Conservation (phyloP, 1,284 basidiomycete genomes). For the Ustilago curta region DNA sequence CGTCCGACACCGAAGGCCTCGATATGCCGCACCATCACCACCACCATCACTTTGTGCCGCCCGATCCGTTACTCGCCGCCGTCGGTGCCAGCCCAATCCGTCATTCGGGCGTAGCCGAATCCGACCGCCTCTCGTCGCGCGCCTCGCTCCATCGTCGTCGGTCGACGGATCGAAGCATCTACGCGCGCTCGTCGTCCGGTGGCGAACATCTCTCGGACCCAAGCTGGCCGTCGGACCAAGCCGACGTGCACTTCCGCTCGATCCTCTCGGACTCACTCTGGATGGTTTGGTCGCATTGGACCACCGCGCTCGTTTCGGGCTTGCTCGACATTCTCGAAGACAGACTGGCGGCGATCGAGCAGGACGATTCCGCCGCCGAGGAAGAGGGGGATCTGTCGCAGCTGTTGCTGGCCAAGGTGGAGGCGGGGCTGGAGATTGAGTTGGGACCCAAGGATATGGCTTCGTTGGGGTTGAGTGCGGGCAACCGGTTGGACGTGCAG, state of each 20-base stretch:
- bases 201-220: constrained; percentile 11
- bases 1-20: constrained; percentile 24
- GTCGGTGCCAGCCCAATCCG: constrained; percentile 37
- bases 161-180: constrained; percentile 32
- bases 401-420: constrained; percentile 15
- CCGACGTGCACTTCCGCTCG: constrained; percentile 17
- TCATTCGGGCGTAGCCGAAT: constrained; percentile 25
- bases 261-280: constrained; percentile 47
- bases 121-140: constrained; percentile 34
- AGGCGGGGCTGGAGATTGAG: constrained; percentile 15
- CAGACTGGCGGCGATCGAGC: constrained; percentile 30
- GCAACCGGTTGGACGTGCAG: constrained; percentile 43
- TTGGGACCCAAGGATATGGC: constrained; percentile 42
- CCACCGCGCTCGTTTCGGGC: constrained; percentile 40
- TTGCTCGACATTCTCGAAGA: constrained; percentile 44
- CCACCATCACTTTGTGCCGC: constrained; percentile 32
- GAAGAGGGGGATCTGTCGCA: constrained; percentile 19
- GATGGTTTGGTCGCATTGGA: constrained; percentile 55
- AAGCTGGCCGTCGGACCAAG: not conserved
- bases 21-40: constrained; percentile 15
- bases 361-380: constrained; percentile 8
- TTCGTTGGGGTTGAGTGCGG: constrained; percentile 43
- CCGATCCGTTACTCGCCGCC: constrained; percentile 47
- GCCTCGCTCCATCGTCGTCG: constrained; percentile 19
- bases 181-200: constrained; percentile 28